A percentile compares a stretch with the other conserved stretches of the same genome.
These are phyloP conservation scores for Microbotryum silenes-acaulis DNA, from an alignment of 1,284 basidiomycete species.

Conservation along the genomic window DNA sequence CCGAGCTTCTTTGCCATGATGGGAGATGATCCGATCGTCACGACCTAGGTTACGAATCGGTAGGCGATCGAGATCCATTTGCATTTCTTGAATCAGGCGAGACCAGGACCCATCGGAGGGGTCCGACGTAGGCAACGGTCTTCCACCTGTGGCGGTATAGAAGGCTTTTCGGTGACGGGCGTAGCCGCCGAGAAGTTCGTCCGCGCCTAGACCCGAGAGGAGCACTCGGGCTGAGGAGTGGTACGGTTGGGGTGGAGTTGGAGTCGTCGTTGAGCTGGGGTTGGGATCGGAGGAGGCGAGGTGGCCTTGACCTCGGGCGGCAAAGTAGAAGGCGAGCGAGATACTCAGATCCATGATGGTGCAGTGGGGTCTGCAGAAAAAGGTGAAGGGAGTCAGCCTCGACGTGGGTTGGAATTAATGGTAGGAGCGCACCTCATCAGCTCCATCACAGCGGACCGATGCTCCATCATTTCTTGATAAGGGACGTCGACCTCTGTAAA, in stretches of 20 bases:
- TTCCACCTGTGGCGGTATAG: conserved; percentile 5
- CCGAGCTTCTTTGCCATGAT: conserved; percentile 78
- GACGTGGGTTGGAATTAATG: neutral
- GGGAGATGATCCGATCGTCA: conserved; percentile 85
- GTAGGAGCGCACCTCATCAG: conserved; percentile 52
- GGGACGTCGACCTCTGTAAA: conserved; percentile 78
- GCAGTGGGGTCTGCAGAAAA: conserved; percentile 38
- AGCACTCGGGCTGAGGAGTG: conserved; percentile 70
- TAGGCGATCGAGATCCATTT: conserved; percentile 84
- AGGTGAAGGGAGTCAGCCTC: conserved; percentile 52
- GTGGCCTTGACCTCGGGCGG: conserved; percentile 65
- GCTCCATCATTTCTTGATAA: conserved; percentile 53
- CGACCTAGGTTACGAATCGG: conserved; percentile 79
- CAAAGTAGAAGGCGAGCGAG: conserved; percentile 85
- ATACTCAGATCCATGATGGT: conserved; percentile 90
- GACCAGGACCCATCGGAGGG: conserved; percentile 79
- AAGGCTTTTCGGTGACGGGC: conserved; percentile 77
- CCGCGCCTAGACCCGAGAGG: conserved; percentile 86
- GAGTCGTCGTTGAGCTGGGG: neutral
- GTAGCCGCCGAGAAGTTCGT: conserved; percentile 92
- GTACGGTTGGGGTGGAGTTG: conserved; percentile 47
- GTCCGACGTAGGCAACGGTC: conserved; percentile 46
- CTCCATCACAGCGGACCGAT: conserved; percentile 49
- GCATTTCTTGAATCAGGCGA: conserved; percentile 75
- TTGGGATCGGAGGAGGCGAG: neutral